These are phyloP conservation scores for Adansonia rubrostipa DNA, from an alignment of 441 rosid genomes.

Conservation along the genomic window DNA sequence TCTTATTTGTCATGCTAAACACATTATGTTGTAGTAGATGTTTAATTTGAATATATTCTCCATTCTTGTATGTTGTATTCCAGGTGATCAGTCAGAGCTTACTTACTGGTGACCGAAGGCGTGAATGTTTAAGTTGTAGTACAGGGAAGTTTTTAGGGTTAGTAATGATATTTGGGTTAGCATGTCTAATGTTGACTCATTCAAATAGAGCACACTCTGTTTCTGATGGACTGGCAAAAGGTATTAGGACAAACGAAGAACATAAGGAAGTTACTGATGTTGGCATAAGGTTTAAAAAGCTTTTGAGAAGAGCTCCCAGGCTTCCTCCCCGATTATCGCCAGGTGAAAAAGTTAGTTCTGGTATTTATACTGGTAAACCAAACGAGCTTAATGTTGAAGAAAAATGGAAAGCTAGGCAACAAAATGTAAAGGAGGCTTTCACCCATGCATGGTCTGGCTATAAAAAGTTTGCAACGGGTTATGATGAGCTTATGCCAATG, in stretches of 20 bases:
- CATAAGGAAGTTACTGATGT: constrained; percentile 41
- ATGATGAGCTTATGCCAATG: constrained; percentile 93
- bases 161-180: constrained; percentile 67
- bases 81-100: constrained; percentile 67
- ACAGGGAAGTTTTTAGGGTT: constrained; percentile 69
- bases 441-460: constrained; percentile 92
- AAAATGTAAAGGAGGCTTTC: constrained; percentile 18
- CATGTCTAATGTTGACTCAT: constrained; percentile 60
- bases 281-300: constrained; percentile 48
- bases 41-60: constrained; percentile 27
- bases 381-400: constrained; percentile 36
- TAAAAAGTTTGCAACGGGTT: constrained; percentile 84
- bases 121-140: constrained; percentile 70
- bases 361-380: constrained; percentile 4
- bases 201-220: constrained; percentile 36
- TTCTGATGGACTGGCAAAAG: constrained; percentile 4
- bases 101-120: constrained; percentile 54
- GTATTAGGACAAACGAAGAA: constrained; percentile 34
- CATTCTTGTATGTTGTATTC: constrained; percentile 25
- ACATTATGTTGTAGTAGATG: not conserved
- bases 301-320: constrained; percentile 82
- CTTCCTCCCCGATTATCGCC: constrained; percentile 92
- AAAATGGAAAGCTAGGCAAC: constrained; percentile 22
- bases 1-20: not conserved
- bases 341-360: constrained; percentile 20